A percentile compares a stretch with the other conserved stretches of the same genome.
These are phyloP conservation scores for Colletotrichum australisinense DNA, from an alignment of 2,329 filamentous ascomycete genomes.

Conservation along the genomic window DNA sequence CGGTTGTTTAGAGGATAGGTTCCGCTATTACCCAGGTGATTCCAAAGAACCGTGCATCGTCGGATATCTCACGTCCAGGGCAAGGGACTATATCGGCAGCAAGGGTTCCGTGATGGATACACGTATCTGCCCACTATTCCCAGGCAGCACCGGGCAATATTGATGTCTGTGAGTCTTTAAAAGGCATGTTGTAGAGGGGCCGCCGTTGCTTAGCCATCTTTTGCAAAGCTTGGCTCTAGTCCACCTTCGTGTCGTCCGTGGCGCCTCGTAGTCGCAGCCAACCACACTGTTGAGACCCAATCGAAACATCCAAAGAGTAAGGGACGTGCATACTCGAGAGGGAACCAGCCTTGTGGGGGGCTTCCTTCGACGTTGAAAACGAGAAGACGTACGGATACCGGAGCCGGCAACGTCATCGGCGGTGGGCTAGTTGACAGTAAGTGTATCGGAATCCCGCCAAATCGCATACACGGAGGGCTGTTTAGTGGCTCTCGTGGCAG, in stretches of 20 bases:
- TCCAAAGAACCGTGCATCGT: constrained; percentile 4
- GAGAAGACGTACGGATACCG: constrained; percentile 2
- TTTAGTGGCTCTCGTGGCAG: constrained; percentile 16
- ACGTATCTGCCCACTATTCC: constrained; percentile 8
- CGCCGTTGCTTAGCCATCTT: neutral
- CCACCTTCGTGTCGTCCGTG: neutral
- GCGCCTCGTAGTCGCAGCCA: constrained; percentile 14
- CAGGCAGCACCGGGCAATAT: constrained; percentile 23
- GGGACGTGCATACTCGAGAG: constrained; percentile 15
- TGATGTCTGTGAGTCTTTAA: neutral
- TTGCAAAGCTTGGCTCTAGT: constrained; percentile 3
- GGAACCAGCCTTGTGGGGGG: constrained; percentile 2
- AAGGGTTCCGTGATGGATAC: neutral
- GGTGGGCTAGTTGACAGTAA: neutral
- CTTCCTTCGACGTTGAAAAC: neutral
- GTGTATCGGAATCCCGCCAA: constrained; percentile 29
- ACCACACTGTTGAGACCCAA: neutral
- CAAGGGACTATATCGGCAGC: neutral
- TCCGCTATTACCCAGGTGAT: neutral
- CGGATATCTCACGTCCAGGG: neutral
- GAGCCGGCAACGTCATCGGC: constrained; percentile 22
- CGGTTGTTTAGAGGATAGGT: neutral
- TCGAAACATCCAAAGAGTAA: constrained; percentile 1
- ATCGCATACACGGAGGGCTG: constrained; percentile 25
- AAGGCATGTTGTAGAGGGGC: neutral